phyloP scores from a whole-genome alignment of 345 rosid genomes.

The Brassica rapa region DNA sequence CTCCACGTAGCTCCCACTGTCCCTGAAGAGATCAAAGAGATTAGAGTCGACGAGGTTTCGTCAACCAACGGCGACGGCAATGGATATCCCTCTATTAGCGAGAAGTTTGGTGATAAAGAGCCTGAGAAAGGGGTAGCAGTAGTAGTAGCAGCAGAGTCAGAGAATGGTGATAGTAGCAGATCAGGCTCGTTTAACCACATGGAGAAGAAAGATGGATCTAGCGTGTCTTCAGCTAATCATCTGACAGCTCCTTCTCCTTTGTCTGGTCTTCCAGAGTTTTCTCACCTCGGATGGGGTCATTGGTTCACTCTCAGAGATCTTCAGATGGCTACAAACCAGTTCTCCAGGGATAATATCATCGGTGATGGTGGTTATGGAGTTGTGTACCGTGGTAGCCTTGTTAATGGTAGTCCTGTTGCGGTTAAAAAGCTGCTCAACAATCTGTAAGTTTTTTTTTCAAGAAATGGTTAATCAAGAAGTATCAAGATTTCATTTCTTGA shows the following conservation, averaged over 20 bases:
- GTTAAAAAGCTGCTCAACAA: slow-evolving; percentile 92
- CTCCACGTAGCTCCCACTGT: slow-evolving; percentile 50
- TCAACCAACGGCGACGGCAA: slow-evolving; percentile 44
- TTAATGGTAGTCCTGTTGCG: slow-evolving; percentile 82
- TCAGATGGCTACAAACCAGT: slow-evolving; percentile 71
- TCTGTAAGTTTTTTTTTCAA: too few species aligned
- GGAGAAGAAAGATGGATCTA: slow-evolving; percentile 52
- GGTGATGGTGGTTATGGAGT: slow-evolving; percentile 90
- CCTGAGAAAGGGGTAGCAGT: slow-evolving; percentile 22
- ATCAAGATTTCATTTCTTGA: background rate
- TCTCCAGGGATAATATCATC: slow-evolving; percentile 51
- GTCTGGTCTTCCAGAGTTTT: slow-evolving; percentile 88
- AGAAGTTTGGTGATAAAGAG: slow-evolving; percentile 34
- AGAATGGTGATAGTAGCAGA: slow-evolving; percentile 61
- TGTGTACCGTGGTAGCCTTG: slow-evolving; percentile 76
- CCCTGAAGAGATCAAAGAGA: slow-evolving; percentile 91
- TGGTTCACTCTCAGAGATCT: slow-evolving; percentile 97
- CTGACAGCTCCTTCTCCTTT: slow-evolving; percentile 81
- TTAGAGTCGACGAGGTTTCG: slow-evolving; percentile 73
- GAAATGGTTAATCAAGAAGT: too few species aligned
- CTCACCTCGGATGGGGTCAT: slow-evolving; percentile 96
- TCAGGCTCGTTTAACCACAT: slow-evolving; percentile 66
- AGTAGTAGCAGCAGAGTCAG: slow-evolving; percentile 43
- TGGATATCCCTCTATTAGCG: slow-evolving; percentile 34
- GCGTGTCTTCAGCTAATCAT: slow-evolving; percentile 61